Conservation (phyloP, 2,329 filamentous ascomycete species). For the Alternaria sp. region DNA sequence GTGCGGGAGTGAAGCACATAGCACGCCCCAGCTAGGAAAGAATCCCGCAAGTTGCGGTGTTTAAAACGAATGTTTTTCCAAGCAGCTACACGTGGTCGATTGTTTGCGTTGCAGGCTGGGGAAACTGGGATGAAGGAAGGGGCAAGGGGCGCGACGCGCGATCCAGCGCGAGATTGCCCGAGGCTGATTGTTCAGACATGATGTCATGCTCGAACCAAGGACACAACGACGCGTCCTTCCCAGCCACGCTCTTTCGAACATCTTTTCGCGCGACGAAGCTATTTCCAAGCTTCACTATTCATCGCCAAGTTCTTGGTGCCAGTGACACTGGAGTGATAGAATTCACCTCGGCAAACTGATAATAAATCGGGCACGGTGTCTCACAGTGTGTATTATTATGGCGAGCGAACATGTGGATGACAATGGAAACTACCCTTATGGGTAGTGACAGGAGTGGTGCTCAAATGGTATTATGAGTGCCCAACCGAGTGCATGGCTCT, state of each 20-base stretch:
- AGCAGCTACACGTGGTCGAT: too few species aligned
- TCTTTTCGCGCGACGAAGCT: neutral
- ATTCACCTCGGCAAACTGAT: neutral
- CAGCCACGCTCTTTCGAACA: neutral
- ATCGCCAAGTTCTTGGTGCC: neutral
- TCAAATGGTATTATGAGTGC: neutral
- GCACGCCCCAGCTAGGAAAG: neutral
- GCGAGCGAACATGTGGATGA: neutral
- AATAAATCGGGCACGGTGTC: neutral
- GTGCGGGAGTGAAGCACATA: neutral
- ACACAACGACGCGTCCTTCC: neutral
- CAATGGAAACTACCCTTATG: neutral
- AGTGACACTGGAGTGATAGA: neutral
- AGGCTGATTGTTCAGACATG: neutral
- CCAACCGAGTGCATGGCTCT: neutral
- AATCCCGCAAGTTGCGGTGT: too few species aligned
- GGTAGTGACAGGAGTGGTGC: neutral
- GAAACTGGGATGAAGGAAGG: neutral
- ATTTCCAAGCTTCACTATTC: neutral
- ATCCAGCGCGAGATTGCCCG: neutral
- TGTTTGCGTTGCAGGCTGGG: neutral
- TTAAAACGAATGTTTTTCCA: fast-evolving
- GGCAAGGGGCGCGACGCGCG: neutral
- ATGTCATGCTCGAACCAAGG: neutral
- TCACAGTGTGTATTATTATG: neutral